Evolutionary conservation across 352 stramenopile species (phyloP).

Genomic region (Phytophthora megakarya): DNA sequence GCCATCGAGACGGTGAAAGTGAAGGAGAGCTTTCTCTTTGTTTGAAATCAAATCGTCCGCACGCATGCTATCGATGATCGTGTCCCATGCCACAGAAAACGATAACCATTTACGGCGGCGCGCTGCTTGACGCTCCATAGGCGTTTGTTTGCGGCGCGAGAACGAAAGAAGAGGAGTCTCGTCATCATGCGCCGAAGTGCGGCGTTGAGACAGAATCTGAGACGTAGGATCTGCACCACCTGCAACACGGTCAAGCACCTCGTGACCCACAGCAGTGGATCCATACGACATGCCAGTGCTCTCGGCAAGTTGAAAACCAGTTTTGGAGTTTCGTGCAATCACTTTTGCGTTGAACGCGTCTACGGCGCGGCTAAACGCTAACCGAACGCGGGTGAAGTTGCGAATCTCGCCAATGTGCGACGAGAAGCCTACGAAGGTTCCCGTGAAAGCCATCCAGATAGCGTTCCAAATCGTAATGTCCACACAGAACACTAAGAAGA

Average conservation of each 20-base stretch:
- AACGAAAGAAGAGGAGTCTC: slow-evolving; percentile 86
- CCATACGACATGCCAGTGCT: slow-evolving; percentile 51
- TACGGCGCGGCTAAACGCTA: slow-evolving; percentile 85
- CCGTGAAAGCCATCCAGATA: slow-evolving; percentile 96
- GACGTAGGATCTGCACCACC: slow-evolving; percentile 40
- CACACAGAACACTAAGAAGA: slow-evolving; percentile 98
- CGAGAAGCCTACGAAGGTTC: slow-evolving; percentile 96
- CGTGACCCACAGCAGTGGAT: slow-evolving; percentile 50
- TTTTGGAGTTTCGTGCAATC: slow-evolving; percentile 79
- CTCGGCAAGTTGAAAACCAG: slow-evolving; percentile 59
- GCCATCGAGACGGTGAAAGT: slow-evolving; percentile 95
- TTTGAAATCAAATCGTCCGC: slow-evolving; percentile 92
- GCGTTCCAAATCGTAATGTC: slow-evolving; percentile 99
- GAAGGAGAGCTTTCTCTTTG: slow-evolving; percentile 89
- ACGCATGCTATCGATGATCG: slow-evolving; percentile 96
- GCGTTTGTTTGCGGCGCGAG: slow-evolving; percentile 82
- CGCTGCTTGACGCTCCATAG: slow-evolving; percentile 87
- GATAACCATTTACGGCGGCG: slow-evolving; percentile 98
- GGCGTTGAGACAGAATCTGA: slow-evolving; percentile 35
- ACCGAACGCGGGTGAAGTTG: slow-evolving; percentile 88
- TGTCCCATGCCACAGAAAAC: slow-evolving; percentile 98
- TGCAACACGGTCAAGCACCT: slow-evolving; percentile 62
- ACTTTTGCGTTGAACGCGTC: slow-evolving; percentile 89
- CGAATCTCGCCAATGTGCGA: slow-evolving; percentile 97
- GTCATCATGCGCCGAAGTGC: slow-evolving; percentile 51